phyloP scores from a whole-genome alignment of 495 filamentous ascomycete genomes.

The Tuber calosporum region DNA sequence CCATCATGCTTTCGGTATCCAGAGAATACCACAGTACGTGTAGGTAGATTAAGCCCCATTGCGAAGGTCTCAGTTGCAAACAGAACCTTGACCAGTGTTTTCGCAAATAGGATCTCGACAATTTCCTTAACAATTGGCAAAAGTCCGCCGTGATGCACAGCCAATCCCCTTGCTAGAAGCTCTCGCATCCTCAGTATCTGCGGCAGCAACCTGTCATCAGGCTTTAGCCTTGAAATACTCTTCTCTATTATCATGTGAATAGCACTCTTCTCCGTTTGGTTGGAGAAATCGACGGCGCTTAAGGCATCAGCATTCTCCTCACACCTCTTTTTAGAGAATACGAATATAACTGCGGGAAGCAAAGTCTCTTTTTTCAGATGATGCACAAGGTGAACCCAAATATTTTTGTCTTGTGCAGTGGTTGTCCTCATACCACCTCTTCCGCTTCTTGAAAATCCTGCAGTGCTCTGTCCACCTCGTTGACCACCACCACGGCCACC shows the following conservation, averaged over 20 bases:
- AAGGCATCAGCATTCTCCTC: conserved; percentile 95
- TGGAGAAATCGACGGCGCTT: conserved; percentile 89
- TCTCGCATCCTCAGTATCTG: conserved; percentile 85
- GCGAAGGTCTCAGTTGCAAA: conserved; percentile 98
- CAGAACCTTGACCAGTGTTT: conserved; percentile 87
- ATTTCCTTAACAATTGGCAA: conserved; percentile 96
- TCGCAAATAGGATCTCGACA: conserved; percentile 93
- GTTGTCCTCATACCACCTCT: conserved; percentile 73
- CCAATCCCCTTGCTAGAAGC: conserved; percentile 77
- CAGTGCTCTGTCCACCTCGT: conserved; percentile 42
- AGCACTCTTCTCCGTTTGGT: conserved; percentile 83
- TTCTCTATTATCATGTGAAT: conserved; percentile 98
- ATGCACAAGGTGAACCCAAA: conserved; percentile 95
- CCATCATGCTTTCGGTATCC: conserved; percentile 95
- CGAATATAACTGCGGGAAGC: conserved; percentile 89
- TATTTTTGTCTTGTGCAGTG: conserved; percentile 83
- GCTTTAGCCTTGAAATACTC: conserved; percentile 84
- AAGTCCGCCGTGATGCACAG: conserved; percentile 92
- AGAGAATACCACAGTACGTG: conserved; percentile 93
- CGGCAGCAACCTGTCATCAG: conserved; percentile 77
- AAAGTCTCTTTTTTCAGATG: conserved; percentile 79
- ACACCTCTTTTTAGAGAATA: conserved; percentile 95
- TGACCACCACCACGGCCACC: conserved; percentile 48
- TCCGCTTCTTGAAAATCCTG: conserved; percentile 52
- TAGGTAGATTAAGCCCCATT: conserved; percentile 94